A percentile compares a stretch with the other conserved stretches of the same genome.
These are phyloP conservation scores for Alternaria hordeiaustralica DNA, from an alignment of 2,329 filamentous ascomycete species.

Conservation along the genomic window DNA sequence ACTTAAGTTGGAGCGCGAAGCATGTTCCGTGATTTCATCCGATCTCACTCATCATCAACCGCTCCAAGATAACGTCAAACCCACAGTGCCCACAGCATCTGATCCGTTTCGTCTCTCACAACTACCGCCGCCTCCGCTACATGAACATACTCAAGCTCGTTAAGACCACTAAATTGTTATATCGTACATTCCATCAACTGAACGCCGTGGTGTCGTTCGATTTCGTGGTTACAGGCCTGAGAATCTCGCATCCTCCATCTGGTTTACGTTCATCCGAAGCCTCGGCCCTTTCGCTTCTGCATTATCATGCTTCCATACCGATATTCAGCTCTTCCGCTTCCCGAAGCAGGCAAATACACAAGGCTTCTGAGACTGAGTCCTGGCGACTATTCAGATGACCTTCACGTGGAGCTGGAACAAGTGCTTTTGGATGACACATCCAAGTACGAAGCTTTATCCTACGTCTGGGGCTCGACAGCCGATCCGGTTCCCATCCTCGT, in stretches of 20 bases:
- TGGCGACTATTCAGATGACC: not conserved
- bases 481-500: not conserved
- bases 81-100: not conserved
- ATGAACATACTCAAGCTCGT: not conserved
- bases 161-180: too few relatives aligned
- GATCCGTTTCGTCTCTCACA: not conserved
- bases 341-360: not conserved
- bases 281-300: accelerated
- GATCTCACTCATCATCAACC: not conserved
- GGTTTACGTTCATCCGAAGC: not conserved
- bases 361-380: not conserved
- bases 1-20: not conserved
- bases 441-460: not conserved
- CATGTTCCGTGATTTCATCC: not conserved
- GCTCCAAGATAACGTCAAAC: not conserved
- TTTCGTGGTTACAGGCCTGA: too few relatives aligned
- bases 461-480: not conserved
- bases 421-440: not conserved
- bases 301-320: not conserved
- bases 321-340: not conserved
- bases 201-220: too few relatives aligned
- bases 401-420: not conserved
- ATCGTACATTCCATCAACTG: too few relatives aligned
- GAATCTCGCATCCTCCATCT: too few relatives aligned
- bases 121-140: not conserved